Base-by-base conservation (phyloP, 2,329 filamentous ascomycete species). In the Colletotrichum scovillei region DNA sequence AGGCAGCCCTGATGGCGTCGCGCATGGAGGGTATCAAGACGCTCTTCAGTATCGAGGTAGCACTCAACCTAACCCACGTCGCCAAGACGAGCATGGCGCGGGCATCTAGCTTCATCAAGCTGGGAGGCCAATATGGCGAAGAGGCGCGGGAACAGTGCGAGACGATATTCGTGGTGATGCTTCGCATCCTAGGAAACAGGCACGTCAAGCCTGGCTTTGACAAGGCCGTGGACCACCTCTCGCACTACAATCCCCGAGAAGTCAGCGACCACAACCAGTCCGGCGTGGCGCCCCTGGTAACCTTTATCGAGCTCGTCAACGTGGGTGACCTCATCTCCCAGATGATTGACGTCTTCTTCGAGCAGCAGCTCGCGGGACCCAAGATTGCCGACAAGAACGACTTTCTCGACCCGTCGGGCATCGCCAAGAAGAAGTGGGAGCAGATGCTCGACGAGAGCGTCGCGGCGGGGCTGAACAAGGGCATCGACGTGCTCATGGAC, bases 341-440 rank as follows among this genome's bases (percentile, higher is more conserved):
- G 82, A 99, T 99, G 97, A 91, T 99, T 72, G 97, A 99, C 80
- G 95, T 99, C 42, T 99, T 99, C 81, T 99, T 97, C 83, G 94
- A 97, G 80, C 97, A 98, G 84, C 97, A 99, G 84, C 89, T 99
- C 32, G 91, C 95, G 6, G 90, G 91, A 0, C 90, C 93, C 16
- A 94, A 94, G 78, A 92, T 99, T 66, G 93, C 93, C 1, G 96
- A 98, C 80, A 92, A 94, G 56, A 97, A 97, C 80, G 97, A 99
- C 83, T 99, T 99, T 79, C 87, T 99, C 60, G 95, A 97, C 79
- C 93, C 95, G 24, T 94, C 95, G 0, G 93, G 94, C 38, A 93
- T 98, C 78, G 95, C 97, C 76, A 99, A 99, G 90, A 98, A 98
- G 86, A 95, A 94, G 76, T 99, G 98, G 78, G 97, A 99, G 86